Evolutionary conservation across 164 flowering plant species (phyloP).

Genomic region (Stephania japonica): DNA sequence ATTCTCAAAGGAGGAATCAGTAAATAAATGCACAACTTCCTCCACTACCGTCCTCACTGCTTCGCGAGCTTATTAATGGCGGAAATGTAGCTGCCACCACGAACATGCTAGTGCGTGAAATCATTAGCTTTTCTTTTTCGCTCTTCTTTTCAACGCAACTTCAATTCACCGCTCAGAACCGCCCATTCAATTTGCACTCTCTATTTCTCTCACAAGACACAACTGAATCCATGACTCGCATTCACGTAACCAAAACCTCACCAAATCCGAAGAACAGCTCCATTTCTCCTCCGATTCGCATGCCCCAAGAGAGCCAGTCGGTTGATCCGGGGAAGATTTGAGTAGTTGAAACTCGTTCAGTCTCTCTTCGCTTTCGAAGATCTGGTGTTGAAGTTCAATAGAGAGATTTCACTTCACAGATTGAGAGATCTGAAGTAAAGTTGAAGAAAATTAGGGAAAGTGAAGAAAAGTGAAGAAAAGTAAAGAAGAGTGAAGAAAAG

Average conservation of each 20-base stretch:
- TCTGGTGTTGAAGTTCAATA: not conserved
- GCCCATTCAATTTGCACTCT: too few species aligned
- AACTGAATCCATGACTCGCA: not conserved
- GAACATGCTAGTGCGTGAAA: not conserved
- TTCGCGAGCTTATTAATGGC: slow-evolving; percentile 4
- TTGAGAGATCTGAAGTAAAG: not conserved
- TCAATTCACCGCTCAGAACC: not conserved
- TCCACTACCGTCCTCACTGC: not conserved
- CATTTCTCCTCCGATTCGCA: not conserved
- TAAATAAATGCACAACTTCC: not conserved
- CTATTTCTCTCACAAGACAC: not conserved
- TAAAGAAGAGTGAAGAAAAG: not conserved
- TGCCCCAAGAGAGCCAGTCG: too few species aligned
- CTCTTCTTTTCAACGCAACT: not conserved
- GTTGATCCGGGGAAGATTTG: not conserved
- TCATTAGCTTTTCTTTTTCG: not conserved
- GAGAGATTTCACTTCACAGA: not conserved
- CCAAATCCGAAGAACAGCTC: not conserved
- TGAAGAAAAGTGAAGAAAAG: not conserved
- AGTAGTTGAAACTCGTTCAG: not conserved
- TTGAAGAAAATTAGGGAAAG: not conserved
- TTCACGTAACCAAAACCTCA: not conserved
- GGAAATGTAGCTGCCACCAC: slow-evolving; percentile 3
- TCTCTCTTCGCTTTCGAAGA: not conserved
- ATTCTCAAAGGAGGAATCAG: not conserved